Percentiles rank a stretch among this genome's conserved stretches.
These are phyloP conservation scores for Exophiala calicioides DNA, from an alignment of 2,329 filamentous ascomycete genomes.

Conservation along the genomic window DNA sequence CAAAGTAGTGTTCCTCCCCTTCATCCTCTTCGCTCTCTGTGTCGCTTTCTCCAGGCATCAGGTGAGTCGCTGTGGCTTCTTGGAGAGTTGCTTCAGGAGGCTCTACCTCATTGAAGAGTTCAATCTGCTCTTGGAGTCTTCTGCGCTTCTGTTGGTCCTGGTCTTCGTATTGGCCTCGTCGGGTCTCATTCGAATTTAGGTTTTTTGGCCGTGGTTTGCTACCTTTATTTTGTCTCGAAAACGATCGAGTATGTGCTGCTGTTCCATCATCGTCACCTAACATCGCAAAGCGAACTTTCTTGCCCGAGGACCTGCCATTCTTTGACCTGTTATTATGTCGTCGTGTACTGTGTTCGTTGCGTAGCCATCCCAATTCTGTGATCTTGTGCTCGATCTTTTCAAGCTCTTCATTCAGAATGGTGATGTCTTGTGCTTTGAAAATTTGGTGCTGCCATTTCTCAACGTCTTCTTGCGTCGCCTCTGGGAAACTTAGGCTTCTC, in stretches of 20 bases:
- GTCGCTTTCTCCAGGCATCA: not conserved
- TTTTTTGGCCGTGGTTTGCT: not conserved
- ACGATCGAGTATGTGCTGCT: not conserved
- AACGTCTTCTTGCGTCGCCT: conserved; percentile 8
- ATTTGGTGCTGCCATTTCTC: conserved; percentile 2
- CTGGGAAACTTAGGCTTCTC: not conserved
- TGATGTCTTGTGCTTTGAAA: conserved; percentile 6
- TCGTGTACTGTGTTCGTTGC: not conserved
- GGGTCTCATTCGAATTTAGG: conserved; percentile 6
- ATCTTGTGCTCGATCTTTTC: conserved; percentile 9
- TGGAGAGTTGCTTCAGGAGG: conserved; percentile 4
- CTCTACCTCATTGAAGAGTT: conserved; percentile 13
- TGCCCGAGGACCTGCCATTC: not conserved
- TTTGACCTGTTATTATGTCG: conserved; percentile 3
- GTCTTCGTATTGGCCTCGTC: conserved; percentile 8
- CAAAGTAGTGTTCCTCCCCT: conserved; percentile 21
- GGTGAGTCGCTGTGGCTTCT: not conserved
- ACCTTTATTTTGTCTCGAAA: no score
- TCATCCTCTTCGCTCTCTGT: conserved; percentile 27
- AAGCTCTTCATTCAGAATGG: conserved; percentile 10
- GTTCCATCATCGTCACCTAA: not conserved
- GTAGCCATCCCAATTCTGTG: conserved; percentile 6
- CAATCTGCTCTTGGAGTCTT: conserved; percentile 9
- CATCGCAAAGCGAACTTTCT: conserved; percentile 12
- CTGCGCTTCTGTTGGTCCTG: conserved; percentile 10